phyloP scores from a whole-genome alignment of 148 eudicot species.

The Agrostemma githago region DNA sequence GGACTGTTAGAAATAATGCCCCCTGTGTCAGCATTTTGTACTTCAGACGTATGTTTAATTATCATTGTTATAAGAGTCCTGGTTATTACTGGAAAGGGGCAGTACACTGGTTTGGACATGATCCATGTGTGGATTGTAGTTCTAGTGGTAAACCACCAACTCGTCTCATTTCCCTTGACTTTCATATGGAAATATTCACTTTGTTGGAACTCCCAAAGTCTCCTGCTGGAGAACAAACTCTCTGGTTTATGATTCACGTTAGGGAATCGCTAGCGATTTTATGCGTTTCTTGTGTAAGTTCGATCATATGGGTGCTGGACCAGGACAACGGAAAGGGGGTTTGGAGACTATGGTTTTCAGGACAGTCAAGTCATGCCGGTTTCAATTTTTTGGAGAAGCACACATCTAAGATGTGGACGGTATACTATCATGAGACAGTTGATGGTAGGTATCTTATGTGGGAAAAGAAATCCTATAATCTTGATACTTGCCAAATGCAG shows the following conservation, averaged over 20 bases:
- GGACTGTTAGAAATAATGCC: background rate
- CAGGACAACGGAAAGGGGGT: no score
- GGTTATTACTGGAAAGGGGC: background rate
- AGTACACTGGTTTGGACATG: background rate
- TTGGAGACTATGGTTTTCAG: no score
- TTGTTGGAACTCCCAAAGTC: background rate
- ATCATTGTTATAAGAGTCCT: background rate
- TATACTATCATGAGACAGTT: no score
- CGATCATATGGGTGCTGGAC: no score
- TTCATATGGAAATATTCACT: background rate
- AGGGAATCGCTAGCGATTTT: no score
- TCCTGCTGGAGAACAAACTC: no score
- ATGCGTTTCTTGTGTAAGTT: no score
- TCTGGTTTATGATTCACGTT: background rate
- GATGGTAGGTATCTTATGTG: no score
- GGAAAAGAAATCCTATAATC: no score
- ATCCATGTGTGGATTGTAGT: background rate
- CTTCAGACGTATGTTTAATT: background rate
- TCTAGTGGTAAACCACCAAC: background rate
- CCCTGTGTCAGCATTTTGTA: background rate
- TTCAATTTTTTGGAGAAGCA: no score
- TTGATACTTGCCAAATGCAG: no score
- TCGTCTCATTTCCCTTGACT: slow-evolving; percentile 4
- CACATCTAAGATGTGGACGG: no score
- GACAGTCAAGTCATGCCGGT: background rate